Evolutionary conservation across 192 early-diverging fungal genomes (phyloP), one percentile per base, ranked within the genome.

Genomic region (Diversispora epigaea): DNA sequence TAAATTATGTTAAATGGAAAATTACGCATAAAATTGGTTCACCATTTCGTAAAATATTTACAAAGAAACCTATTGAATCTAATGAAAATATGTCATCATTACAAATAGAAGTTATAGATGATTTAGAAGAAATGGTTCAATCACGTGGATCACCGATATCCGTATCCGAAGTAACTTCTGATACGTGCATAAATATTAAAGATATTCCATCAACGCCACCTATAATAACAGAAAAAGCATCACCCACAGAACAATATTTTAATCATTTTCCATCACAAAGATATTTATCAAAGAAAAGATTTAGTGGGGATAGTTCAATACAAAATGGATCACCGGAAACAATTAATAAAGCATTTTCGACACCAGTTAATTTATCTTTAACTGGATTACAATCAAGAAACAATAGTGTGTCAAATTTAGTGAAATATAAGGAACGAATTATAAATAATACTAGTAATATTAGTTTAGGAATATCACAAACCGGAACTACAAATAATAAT

Each of bases 321-420:
- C 12, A 21, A 4, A 54, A 70, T 25, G 68, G 25, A 32, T 2
- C 25, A 2, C 0, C 2, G 25, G 25, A 49, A 10, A 14, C 9
- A 19, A 44, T 39, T 70, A 14, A 54, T 17, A 54, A 49, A 70
- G 50, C 19, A 52, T 65, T 65, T 45, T 70, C 68, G 6, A 70
- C 68, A 6, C 68, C 68, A 54, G 15, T 49, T 54, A 39, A 39
- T 3, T 52, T 70, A 39, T 70, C 68, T 7, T 40, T 70, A 21
- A 54, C 46, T 54, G 68, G 68, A 47, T 70, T 70, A 54, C 68
- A 70, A 22, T 70, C 68, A 14, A 32, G 68, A 39, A 70, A 70
- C 22, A 52, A 17, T 43, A 70, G 50, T 8, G 15, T 32, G 3
- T 52, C 68, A 7, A 65, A 65, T 44, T 32, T 65, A 4, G 43